Percentiles rank a stretch among this genome's conserved stretches.
phyloP scores from a whole-genome alignment of 108 stramenopile species.

The Cyclostephanos invisitatus region DNA sequence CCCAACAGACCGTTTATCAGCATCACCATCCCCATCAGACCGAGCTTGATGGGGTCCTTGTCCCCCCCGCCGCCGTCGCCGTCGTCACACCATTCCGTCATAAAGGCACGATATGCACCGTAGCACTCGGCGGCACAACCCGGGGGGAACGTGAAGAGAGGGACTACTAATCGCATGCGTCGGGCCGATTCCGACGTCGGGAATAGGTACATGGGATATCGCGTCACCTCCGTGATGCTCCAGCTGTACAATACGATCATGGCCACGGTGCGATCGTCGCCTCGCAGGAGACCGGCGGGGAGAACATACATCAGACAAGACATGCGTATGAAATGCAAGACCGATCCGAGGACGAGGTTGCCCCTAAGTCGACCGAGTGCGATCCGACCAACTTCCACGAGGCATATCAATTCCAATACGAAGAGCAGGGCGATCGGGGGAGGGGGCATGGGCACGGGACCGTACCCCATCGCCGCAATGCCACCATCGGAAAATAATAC shows the following conservation, averaged over 20 bases:
- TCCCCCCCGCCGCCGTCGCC: background rate
- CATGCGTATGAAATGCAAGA: slow-evolving; percentile 52
- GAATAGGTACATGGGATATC: slow-evolving; percentile 65
- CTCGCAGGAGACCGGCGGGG: slow-evolving; percentile 9
- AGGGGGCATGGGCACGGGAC: slow-evolving; percentile 1
- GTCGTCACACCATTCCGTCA: slow-evolving; percentile 6
- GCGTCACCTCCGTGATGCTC: slow-evolving; percentile 51
- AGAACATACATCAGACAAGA: slow-evolving; percentile 35
- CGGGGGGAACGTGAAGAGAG: slow-evolving; percentile 53
- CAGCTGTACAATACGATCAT: slow-evolving; percentile 36
- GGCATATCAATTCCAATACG: slow-evolving; percentile 51
- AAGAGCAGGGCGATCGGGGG: slow-evolving; percentile 16
- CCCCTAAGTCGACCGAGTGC: slow-evolving; percentile 50
- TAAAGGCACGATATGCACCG: slow-evolving; percentile 38
- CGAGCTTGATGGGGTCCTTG: slow-evolving; percentile 23
- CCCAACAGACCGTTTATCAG: slow-evolving; percentile 50
- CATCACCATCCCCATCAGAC: slow-evolving; percentile 35
- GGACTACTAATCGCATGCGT: slow-evolving; percentile 45
- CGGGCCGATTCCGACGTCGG: slow-evolving; percentile 32
- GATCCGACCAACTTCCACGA: slow-evolving; percentile 54
- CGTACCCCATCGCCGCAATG: background rate
- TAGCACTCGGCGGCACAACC: slow-evolving; percentile 42
- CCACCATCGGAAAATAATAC: background rate
- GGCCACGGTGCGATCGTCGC: background rate
- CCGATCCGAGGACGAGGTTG: slow-evolving; percentile 44